Evolutionary conservation across 805 yeast species (phyloP).

Genomic region (Candida mattraensis): DNA sequence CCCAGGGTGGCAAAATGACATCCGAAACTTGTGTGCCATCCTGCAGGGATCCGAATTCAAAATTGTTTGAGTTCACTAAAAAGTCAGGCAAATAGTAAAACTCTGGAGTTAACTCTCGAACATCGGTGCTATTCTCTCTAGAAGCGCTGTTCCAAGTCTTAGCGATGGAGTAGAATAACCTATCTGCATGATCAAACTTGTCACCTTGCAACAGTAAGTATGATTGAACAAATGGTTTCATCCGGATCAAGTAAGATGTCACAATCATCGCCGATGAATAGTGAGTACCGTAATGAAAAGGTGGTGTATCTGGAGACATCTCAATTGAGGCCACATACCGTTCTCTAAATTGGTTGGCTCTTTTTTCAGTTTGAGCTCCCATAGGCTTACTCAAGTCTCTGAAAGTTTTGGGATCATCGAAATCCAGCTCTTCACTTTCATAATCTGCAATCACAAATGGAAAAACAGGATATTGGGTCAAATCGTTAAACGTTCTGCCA

Average conservation of each 20-base stretch:
- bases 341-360: slow-evolving; percentile 66
- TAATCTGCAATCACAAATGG: slow-evolving; percentile 92
- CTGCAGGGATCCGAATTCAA: slow-evolving; percentile 71
- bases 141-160: slow-evolving; percentile 84
- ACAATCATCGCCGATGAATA: slow-evolving; percentile 95
- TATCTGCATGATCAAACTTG: slow-evolving; percentile 83
- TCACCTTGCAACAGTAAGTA: slow-evolving; percentile 83
- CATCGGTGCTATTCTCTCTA: slow-evolving; percentile 79
- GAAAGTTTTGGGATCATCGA: slow-evolving; percentile 57
- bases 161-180: slow-evolving; percentile 72
- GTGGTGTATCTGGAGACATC: slow-evolving; percentile 53
- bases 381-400: slow-evolving; percentile 84
- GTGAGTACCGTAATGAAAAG: slow-evolving; percentile 92
- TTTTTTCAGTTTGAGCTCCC: slow-evolving; percentile 75
- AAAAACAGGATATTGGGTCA: slow-evolving; percentile 88
- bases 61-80: slow-evolving; percentile 59
- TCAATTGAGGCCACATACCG: slow-evolving; percentile 70
- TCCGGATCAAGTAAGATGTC: slow-evolving; percentile 70
- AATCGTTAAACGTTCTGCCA: slow-evolving; percentile 84
- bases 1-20: slow-evolving; percentile 83
- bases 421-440: slow-evolving; percentile 65
- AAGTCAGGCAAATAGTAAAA: slow-evolving; percentile 83
- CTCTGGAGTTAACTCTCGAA: slow-evolving; percentile 84
- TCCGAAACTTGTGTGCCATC: slow-evolving; percentile 54
- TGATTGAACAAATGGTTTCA: slow-evolving; percentile 80